Conservation (phyloP, 345 rosid genomes). For the Erucastrum elatum region DNA sequence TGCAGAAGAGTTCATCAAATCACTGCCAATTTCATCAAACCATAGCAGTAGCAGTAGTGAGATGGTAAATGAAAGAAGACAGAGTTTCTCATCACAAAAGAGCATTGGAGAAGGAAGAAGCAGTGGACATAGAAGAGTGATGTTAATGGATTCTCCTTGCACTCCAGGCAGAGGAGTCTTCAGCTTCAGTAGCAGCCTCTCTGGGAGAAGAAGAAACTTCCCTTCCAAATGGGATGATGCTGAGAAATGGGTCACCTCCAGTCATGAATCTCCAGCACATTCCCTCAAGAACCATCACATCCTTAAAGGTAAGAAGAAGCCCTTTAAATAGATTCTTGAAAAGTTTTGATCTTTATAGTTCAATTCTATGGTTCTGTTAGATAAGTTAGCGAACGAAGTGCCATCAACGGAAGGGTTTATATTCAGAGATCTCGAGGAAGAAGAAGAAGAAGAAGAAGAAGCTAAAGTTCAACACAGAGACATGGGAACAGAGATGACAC, state of each 20-base stretch:
- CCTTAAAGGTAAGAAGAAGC: conserved; percentile 59
- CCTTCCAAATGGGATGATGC: conserved; percentile 99
- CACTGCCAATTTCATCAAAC: conserved; percentile 50
- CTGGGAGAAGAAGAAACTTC: conserved; percentile 57
- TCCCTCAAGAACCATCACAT: conserved; percentile 36
- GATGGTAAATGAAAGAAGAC: conserved; percentile 39
- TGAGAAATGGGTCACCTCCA: conserved; percentile 81
- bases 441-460: conserved; percentile 24
- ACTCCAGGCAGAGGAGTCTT: conserved; percentile 87
- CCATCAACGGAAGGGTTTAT: conserved; percentile 80
- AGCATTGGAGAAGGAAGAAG: conserved; percentile 53
- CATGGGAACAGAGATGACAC: conserved; percentile 93
- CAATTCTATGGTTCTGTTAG: conserved; percentile 41
- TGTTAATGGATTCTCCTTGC: conserved; percentile 57
- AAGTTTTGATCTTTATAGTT: conserved; percentile 8
- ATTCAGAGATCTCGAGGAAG: conserved; percentile 56
- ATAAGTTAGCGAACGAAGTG: conserved; percentile 73
- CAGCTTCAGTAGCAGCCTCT: conserved; percentile 54
- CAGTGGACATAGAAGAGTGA: conserved; percentile 48
- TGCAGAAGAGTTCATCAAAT: conserved; percentile 68
- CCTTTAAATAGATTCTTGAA: background rate
- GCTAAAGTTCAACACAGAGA: conserved; percentile 66
- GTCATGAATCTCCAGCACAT: conserved; percentile 74
- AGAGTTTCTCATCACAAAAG: conserved; percentile 52
- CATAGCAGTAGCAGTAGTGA: conserved; percentile 37